phyloP scores from a whole-genome alignment of 257 asterid genomes.

The Agastache rugosa region DNA sequence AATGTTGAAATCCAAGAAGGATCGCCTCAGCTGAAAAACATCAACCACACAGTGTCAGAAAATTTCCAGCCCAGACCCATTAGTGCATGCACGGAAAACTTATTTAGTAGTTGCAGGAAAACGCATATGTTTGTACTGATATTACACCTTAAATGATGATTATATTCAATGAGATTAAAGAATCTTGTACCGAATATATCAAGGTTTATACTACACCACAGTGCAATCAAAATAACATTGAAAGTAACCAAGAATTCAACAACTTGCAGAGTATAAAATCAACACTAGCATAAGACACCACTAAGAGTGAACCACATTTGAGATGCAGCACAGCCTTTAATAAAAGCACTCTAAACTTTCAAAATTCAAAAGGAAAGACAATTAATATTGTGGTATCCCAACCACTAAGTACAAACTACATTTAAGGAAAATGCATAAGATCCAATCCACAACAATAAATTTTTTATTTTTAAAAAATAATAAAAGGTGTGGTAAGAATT shows the following conservation, averaged over 20 bases:
- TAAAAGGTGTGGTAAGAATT: conserved; percentile 10
- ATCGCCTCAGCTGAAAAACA: conserved; percentile 84
- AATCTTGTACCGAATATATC: conserved; percentile 6
- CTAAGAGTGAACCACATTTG: conserved; percentile 3
- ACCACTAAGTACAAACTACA: not conserved
- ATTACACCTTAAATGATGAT: not conserved
- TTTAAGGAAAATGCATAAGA: conserved; percentile 27
- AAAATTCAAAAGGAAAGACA: conserved; percentile 3
- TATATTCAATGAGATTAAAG: not conserved
- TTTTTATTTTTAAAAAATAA: not conserved
- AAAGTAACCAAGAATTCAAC: conserved; percentile 7
- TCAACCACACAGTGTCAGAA: conserved; percentile 30
- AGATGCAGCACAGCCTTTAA: not conserved
- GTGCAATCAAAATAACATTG: not conserved
- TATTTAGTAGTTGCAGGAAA: conserved; percentile 6
- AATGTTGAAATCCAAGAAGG: conserved; percentile 94
- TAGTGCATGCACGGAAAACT: conserved; percentile 3
- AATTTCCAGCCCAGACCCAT: not conserved
- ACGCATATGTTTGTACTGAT: not conserved
- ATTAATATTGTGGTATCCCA: conserved; percentile 9
- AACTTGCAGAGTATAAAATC: conserved; percentile 6
- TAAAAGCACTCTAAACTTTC: conserved; percentile 25
- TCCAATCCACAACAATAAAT: conserved; percentile 23
- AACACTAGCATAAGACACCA: conserved; percentile 19
- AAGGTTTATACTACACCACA: not conserved